Conservation (phyloP, 2,329 filamentous ascomycete genomes). For the Raffaelea deltoideospora region DNA sequence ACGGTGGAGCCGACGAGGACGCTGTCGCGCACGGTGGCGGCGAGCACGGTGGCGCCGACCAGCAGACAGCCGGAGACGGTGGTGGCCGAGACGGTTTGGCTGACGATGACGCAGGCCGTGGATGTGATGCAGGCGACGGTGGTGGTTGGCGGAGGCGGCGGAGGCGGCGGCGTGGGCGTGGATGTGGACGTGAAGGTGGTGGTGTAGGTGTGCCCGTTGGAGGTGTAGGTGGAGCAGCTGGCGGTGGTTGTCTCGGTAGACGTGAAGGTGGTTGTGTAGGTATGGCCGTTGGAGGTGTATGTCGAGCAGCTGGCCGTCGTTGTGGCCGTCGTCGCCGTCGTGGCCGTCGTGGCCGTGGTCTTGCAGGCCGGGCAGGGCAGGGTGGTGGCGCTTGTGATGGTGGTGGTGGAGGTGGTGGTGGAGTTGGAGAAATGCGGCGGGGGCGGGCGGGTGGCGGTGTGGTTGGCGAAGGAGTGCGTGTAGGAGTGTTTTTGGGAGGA, state of each 20-base stretch:
- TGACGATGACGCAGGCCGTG: conserved; percentile 7
- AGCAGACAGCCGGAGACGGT: conserved; percentile 9
- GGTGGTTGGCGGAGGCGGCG: neutral
- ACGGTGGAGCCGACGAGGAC: conserved; percentile 7
- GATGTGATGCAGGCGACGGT: conserved; percentile 4
- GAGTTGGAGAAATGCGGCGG: neutral
- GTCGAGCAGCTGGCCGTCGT: neutral
- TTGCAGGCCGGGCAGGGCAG: neutral
- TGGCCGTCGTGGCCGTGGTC: neutral
- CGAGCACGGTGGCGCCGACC: conserved; percentile 5
- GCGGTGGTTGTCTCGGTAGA: neutral
- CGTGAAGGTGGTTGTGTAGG: neutral
- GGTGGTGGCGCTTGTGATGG: neutral
- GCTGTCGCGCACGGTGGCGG: conserved; percentile 5
- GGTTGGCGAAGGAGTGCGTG: too few relatives aligned
- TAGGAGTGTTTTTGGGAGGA: too few relatives aligned
- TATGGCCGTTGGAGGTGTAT: neutral
- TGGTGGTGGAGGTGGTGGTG: neutral
- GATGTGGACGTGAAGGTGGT: neutral
- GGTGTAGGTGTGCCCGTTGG: neutral
- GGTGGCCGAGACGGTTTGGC: conserved; percentile 7
- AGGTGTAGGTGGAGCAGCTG: neutral
- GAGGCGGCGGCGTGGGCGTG: neutral
- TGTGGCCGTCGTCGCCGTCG: neutral
- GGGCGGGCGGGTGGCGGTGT: too few relatives aligned